Base-by-base conservation (phyloP, 768 basidiomycete genomes). In the Boletus rufocinnamomeus region DNA sequence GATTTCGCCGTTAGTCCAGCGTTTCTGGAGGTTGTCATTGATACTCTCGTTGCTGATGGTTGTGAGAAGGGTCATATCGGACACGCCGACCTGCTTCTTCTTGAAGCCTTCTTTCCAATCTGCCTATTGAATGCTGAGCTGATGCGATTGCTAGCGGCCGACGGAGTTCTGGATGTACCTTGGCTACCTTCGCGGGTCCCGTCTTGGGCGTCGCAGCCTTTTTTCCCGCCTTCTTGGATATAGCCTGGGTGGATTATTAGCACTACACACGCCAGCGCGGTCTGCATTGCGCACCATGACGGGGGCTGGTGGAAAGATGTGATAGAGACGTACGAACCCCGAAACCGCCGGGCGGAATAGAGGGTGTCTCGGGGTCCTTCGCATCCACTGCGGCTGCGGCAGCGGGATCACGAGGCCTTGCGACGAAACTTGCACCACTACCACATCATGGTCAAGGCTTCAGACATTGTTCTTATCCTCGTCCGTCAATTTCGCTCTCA, bases 101-200 rank as follows among this genome's bases (percentile, higher is more conserved):
- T 97, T 97, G 83, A 99, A 99, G 6, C 95, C 95, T 70, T 98
- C 96, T 76, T 96, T 96, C 96, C 96, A 99, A 73, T 98, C 96
- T 50, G 96, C 96, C 95, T 98, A 63, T 54, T 48, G 44, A 30
- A 43, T 23, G 23, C 7, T 57, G 48, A 56, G 60, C 64, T 50
- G 55, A 48, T 47, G 62, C 58, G 43, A 37, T 40, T 59, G 40
- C 40, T 43, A 49, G 32, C 9, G 34, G 23, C 50, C n/a, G 56
- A 57, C n/a, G 8, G 27, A 43, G 48, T 34, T 38, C n/a, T 34
- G 51, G 53, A 65, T 62, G 47, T 66, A 91, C 91, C 84, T 93
- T 93, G 28, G 88, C 89, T 32, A 93, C 87, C 73, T 87, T 91
- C 23, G 72, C 68, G 59, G 73, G 52, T 52, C 79, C 83, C 43